A percentile compares a stretch with the other conserved stretches of the same genome.
Evolutionary conservation across 306 rosid species (phyloP).

Genomic region (Prunus fruticosa): DNA sequence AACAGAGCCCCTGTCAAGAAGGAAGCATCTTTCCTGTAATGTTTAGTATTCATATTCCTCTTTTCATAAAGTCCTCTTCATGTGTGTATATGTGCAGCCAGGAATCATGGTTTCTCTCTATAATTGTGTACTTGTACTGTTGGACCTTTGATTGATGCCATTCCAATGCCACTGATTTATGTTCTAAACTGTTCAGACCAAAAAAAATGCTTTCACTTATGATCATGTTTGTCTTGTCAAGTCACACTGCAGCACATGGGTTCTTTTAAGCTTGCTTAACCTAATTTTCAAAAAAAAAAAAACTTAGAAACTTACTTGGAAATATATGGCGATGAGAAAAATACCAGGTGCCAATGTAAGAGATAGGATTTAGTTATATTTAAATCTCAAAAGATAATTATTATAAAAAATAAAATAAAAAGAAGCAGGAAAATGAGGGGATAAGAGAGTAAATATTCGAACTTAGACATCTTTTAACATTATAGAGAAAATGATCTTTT

Average conservation of each 20-base stretch:
- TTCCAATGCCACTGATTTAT: constrained; percentile 37
- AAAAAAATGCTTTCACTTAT: not conserved
- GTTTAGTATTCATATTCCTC: constrained; percentile 27
- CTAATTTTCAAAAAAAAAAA: no score
- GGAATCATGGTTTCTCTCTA: constrained; percentile 45
- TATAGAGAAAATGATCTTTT: no score
- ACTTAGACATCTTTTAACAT: no score
- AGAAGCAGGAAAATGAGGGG: no score
- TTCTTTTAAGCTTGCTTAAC: constrained; percentile 8
- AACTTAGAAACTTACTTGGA: not conserved
- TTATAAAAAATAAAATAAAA: fast-evolving
- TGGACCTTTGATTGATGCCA: constrained; percentile 39
- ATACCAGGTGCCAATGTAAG: not conserved
- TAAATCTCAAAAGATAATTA: no score
- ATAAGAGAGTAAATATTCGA: no score
- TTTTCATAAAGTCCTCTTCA: constrained; percentile 25
- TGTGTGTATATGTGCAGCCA: constrained; percentile 53
- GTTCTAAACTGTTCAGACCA: constrained; percentile 34
- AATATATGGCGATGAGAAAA: not conserved
- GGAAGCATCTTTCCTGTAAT: constrained; percentile 38
- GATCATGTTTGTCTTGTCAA: constrained; percentile 35
- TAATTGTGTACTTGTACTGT: constrained; percentile 28
- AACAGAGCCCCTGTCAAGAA: constrained; percentile 22
- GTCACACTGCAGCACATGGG: constrained; percentile 44
- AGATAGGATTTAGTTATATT: not conserved